phyloP scores from a whole-genome alignment of 2,329 filamentous ascomycete genomes.

The Paecilomyces variotii region DNA sequence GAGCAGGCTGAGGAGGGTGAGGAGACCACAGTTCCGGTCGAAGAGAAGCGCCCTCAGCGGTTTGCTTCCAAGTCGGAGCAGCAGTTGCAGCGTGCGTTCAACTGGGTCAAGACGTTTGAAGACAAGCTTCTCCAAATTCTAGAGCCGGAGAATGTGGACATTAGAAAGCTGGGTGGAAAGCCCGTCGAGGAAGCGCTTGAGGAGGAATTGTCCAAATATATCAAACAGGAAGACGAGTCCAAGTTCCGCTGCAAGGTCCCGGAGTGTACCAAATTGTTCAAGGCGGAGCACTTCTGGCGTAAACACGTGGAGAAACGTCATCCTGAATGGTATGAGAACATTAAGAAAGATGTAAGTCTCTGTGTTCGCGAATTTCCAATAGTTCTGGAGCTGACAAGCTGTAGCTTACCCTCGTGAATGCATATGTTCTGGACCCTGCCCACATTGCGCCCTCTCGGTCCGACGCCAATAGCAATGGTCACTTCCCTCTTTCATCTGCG shows the following conservation, averaged over 20 bases:
- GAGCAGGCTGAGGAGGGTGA: slow-evolving; percentile 55
- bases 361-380: not conserved
- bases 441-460: slow-evolving; percentile 91
- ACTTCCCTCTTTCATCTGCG: slow-evolving; percentile 75
- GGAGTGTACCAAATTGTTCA: slow-evolving; percentile 94
- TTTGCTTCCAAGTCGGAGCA: slow-evolving; percentile 72
- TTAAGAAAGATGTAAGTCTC: slow-evolving; percentile 71
- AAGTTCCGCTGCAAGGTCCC: slow-evolving; percentile 96
- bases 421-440: slow-evolving; percentile 86
- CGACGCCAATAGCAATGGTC: slow-evolving; percentile 90
- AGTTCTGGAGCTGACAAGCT: slow-evolving; percentile 23
- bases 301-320: slow-evolving; percentile 98
- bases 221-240: slow-evolving; percentile 95
- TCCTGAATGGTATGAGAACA: slow-evolving; percentile 69
- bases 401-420: slow-evolving; percentile 82
- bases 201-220: slow-evolving; percentile 76
- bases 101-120: slow-evolving; percentile 98
- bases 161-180: slow-evolving; percentile 86
- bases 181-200: slow-evolving; percentile 76
- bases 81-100: slow-evolving; percentile 88
- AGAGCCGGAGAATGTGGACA: slow-evolving; percentile 78
- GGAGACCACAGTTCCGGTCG: slow-evolving; percentile 56
- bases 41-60: slow-evolving; percentile 66
- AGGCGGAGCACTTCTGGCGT: slow-evolving; percentile 92
- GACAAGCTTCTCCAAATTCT: slow-evolving; percentile 91